Evolutionary conservation across 345 rosid species (phyloP).

Genomic region (Salix udensis): DNA sequence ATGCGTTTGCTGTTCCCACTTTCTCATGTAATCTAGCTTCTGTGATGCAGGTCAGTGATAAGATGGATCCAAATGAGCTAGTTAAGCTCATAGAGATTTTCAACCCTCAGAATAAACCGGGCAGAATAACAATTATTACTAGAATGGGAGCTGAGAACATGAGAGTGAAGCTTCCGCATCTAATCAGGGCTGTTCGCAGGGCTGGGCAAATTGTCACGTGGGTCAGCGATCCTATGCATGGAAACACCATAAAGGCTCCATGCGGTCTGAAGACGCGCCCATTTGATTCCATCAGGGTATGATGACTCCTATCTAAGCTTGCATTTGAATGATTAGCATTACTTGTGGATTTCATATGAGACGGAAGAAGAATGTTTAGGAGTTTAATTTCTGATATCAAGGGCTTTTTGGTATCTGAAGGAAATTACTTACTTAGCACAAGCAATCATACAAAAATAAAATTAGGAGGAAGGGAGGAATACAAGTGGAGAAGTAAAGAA

Average conservation of each 20-base stretch:
- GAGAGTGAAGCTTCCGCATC: conserved; percentile 91
- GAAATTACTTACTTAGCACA: not conserved
- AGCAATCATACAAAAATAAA: not conserved
- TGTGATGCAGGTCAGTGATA: conserved; percentile 72
- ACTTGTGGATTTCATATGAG: not conserved
- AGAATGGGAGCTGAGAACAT: conserved; percentile 97
- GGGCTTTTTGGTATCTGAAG: not conserved
- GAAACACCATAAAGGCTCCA: conserved; percentile 97
- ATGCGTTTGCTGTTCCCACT: not conserved
- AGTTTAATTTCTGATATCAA: not conserved
- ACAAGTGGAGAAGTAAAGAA: not conserved
- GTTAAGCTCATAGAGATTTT: conserved; percentile 81
- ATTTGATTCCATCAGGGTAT: conserved; percentile 63
- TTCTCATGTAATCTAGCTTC: not conserved
- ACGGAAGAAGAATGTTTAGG: not conserved
- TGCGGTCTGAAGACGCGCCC: conserved; percentile 94
- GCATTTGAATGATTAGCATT: not conserved
- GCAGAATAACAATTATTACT: conserved; percentile 75
- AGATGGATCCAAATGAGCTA: conserved; percentile 85
- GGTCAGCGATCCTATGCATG: conserved; percentile 98
- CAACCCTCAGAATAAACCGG: conserved; percentile 82
- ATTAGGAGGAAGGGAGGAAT: too few species aligned
- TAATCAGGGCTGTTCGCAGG: conserved; percentile 69
- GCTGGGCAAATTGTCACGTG: conserved; percentile 88
- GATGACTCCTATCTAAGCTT: not conserved